Evolutionary conservation across 2,329 filamentous ascomycete genomes (phyloP).

Genomic region (Atkinsonella texensis): DNA sequence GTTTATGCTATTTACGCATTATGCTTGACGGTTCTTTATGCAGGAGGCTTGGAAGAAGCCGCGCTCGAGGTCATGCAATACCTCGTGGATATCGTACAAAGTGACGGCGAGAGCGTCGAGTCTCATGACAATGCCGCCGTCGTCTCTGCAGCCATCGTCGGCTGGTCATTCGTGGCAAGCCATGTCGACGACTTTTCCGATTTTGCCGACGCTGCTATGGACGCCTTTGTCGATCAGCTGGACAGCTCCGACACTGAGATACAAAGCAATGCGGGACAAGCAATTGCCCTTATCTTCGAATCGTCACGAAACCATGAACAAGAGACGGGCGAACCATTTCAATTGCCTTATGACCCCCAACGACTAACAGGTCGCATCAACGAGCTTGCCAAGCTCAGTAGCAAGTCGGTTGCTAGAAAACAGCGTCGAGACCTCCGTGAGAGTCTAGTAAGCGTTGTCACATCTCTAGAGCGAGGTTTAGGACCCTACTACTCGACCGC

Average conservation of each 20-base stretch:
- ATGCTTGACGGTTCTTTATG: conserved; percentile 60
- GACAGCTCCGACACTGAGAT: conserved; percentile 61
- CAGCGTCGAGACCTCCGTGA: conserved; percentile 35
- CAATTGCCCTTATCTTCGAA: conserved; percentile 76
- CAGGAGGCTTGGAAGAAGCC: conserved; percentile 57
- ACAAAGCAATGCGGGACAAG: conserved; percentile 65
- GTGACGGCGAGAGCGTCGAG: conserved; percentile 61
- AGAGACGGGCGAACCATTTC: conserved; percentile 35
- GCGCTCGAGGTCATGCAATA: conserved; percentile 63
- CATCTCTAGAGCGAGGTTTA: conserved; percentile 40
- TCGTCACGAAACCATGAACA: conserved; percentile 41
- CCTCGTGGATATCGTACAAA: conserved; percentile 65
- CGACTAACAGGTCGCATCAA: conserved; percentile 34
- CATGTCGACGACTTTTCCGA: conserved; percentile 63
- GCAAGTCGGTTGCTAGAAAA: conserved; percentile 37
- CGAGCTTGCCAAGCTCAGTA: conserved; percentile 34
- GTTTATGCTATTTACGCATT: conserved; percentile 67
- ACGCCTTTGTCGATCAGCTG: conserved; percentile 76
- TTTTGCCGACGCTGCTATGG: conserved; percentile 59
- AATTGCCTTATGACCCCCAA: conserved; percentile 39
- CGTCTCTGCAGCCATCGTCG: conserved; percentile 62
- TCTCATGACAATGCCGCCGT: conserved; percentile 59
- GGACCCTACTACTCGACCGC: conserved; percentile 44
- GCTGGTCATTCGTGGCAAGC: conserved; percentile 72
- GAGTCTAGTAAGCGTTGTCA: conserved; percentile 38